These are phyloP conservation scores for Elsinoe ampelina DNA, from an alignment of 2,329 filamentous ascomycete genomes.

Conservation along the genomic window DNA sequence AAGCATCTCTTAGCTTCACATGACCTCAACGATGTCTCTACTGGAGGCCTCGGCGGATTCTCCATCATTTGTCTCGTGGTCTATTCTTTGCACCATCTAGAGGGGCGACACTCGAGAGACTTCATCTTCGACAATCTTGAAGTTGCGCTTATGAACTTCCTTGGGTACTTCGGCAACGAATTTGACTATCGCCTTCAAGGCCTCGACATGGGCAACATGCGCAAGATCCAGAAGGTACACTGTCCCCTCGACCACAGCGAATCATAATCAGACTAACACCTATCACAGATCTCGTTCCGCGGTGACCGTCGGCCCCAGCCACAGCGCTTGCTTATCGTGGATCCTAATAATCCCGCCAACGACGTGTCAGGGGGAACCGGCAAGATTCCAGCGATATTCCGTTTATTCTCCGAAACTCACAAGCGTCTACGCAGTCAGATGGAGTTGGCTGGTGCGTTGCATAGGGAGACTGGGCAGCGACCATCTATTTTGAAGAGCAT, in stretches of 20 bases:
- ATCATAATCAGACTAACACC: conserved; percentile 23
- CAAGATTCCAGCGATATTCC: conserved; percentile 57
- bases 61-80: conserved; percentile 89
- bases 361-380: conserved; percentile 83
- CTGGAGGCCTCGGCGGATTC: conserved; percentile 86
- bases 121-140: conserved; percentile 15
- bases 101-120: conserved; percentile 40
- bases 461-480: conserved; percentile 23
- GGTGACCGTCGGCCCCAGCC: conserved; percentile 39
- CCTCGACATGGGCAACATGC: conserved; percentile 66
- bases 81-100: conserved; percentile 74
- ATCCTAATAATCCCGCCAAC: conserved; percentile 76
- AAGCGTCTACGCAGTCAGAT: conserved; percentile 36
- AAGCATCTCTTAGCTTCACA: conserved; percentile 91
- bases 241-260: neutral
- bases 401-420: conserved; percentile 60
- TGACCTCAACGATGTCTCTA: conserved; percentile 81
- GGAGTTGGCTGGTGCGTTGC: conserved; percentile 32
- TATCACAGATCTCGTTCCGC: conserved; percentile 30
- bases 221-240: conserved; percentile 65
- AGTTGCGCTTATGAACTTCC: conserved; percentile 66
- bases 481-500: conserved; percentile 61
- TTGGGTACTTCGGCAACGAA: conserved; percentile 77
- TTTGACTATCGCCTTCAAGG: conserved; percentile 63
- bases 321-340: conserved; percentile 74